phyloP scores from a whole-genome alignment of 805 yeast species.

The Metschnikowia anglica region DNA sequence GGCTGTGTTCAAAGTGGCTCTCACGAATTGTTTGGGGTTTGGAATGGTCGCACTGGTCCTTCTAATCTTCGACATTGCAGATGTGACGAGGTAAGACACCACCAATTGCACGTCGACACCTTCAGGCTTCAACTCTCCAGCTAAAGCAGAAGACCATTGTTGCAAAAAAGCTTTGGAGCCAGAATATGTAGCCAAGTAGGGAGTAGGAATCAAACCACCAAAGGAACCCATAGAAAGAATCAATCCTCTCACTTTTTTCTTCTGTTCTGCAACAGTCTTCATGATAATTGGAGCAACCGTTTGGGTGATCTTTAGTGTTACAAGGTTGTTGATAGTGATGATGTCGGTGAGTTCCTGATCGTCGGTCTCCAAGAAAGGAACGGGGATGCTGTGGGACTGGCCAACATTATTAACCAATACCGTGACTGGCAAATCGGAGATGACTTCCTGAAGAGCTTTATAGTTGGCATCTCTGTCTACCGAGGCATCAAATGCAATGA shows the following conservation, averaged over 20 bases:
- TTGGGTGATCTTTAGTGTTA: slow-evolving; percentile 82
- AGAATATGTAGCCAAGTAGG: slow-evolving; percentile 87
- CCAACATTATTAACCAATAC: slow-evolving; percentile 92
- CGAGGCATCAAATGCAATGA: slow-evolving; percentile 78
- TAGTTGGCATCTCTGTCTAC: slow-evolving; percentile 60
- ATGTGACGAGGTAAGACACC: slow-evolving; percentile 85
- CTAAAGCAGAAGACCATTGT: slow-evolving; percentile 85
- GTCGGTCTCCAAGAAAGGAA: slow-evolving; percentile 81
- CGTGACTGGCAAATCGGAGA: slow-evolving; percentile 59
- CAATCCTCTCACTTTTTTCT: slow-evolving; percentile 58
- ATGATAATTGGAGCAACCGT: slow-evolving; percentile 70
- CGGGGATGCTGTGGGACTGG: slow-evolving; percentile 91
- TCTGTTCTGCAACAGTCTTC: slow-evolving; percentile 45
- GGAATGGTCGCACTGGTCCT: slow-evolving; percentile 76
- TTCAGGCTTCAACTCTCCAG: slow-evolving; percentile 71
- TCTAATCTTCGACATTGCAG: slow-evolving; percentile 93
- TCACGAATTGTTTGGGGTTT: slow-evolving; percentile 75
- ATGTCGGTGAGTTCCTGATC: slow-evolving; percentile 74
- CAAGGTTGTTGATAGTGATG: slow-evolving; percentile 79
- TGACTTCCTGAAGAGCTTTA: slow-evolving; percentile 45
- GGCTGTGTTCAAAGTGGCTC: slow-evolving; percentile 60
- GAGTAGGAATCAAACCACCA: slow-evolving; percentile 92
- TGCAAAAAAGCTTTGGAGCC: slow-evolving; percentile 96
- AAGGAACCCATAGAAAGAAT: slow-evolving; percentile 95
- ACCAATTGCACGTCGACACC: slow-evolving; percentile 85